These are phyloP conservation scores for Luffa aegyptiaca DNA, from an alignment of 306 rosid species.

Conservation along the genomic window DNA sequence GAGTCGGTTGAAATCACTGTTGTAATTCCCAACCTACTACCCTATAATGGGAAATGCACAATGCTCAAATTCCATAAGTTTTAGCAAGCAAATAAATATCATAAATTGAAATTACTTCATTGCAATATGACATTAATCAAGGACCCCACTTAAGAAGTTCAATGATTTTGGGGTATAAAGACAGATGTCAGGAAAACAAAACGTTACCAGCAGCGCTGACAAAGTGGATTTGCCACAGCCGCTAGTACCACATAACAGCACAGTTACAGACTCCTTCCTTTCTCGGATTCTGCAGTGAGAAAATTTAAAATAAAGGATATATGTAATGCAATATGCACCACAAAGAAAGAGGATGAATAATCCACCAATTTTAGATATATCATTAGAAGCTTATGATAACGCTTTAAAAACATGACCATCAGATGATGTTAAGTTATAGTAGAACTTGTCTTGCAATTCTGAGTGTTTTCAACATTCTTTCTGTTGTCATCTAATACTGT, in stretches of 20 bases:
- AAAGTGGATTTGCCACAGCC: constrained; percentile 98
- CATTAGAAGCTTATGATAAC: neutral
- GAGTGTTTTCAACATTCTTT: neutral
- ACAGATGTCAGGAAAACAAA: neutral
- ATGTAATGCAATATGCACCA: neutral
- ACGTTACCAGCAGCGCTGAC: constrained; percentile 87
- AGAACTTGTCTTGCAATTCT: neutral
- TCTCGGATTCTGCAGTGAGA: constrained; percentile 63
- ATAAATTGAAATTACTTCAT: neutral
- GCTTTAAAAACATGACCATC: neutral
- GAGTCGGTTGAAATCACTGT: constrained; percentile 95
- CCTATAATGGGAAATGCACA: constrained; percentile 34
- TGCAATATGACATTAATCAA: neutral
- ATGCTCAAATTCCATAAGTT: constrained; percentile 12
- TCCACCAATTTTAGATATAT: neutral
- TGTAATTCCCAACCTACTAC: constrained; percentile 86
- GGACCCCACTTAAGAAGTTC: neutral
- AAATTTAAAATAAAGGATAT: constrained; percentile 6
- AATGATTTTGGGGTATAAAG: neutral
- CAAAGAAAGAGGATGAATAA: neutral
- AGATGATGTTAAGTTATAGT: neutral
- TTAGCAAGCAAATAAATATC: neutral
- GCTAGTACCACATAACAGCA: constrained; percentile 89
- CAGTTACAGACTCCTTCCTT: constrained; percentile 84
- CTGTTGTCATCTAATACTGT: neutral